These are phyloP conservation scores for Discostella pseudostelligera DNA, from an alignment of 108 stramenopile genomes.

Conservation along the genomic window DNA sequence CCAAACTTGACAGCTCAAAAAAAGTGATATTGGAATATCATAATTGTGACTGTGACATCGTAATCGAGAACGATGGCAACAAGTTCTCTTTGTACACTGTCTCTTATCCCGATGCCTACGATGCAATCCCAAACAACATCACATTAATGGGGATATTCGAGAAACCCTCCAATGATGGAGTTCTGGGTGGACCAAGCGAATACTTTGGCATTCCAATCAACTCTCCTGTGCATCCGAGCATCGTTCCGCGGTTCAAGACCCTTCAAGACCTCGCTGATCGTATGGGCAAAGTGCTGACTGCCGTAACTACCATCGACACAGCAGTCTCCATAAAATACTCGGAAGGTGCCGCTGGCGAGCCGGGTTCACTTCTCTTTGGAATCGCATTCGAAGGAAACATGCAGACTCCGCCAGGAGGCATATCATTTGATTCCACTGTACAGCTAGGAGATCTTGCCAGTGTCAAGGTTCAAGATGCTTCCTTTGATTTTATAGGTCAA, in stretches of 20 bases:
- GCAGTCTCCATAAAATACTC: slow-evolving; percentile 10
- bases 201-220: slow-evolving; percentile 25
- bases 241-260: slow-evolving; percentile 25
- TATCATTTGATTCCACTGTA: slow-evolving; percentile 18
- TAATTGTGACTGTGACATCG: slow-evolving; percentile 20
- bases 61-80: slow-evolving; percentile 1
- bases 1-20: neutral
- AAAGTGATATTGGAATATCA: slow-evolving; percentile 9
- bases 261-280: slow-evolving; percentile 15
- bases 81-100: slow-evolving; percentile 19
- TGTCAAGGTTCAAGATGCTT: slow-evolving; percentile 19
- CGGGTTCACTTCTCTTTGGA: slow-evolving; percentile 21
- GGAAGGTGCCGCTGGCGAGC: slow-evolving; percentile 1
- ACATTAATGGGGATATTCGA: slow-evolving; percentile 24
- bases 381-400: slow-evolving; percentile 14
- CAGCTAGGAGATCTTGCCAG: slow-evolving; percentile 31
- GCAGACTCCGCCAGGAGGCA: slow-evolving; percentile 5
- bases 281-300: slow-evolving; percentile 19
- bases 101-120: neutral
- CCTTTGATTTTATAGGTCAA: slow-evolving; percentile 7
- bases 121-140: slow-evolving; percentile 7
- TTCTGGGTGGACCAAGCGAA: neutral
- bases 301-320: slow-evolving; percentile 8
- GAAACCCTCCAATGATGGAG: neutral
- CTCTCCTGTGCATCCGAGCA: slow-evolving; percentile 1